Percentiles rank a stretch among this genome's conserved stretches.
Evolutionary conservation across 352 stramenopile species (phyloP).

Genomic region (Globisporangium paroecandrum): DNA sequence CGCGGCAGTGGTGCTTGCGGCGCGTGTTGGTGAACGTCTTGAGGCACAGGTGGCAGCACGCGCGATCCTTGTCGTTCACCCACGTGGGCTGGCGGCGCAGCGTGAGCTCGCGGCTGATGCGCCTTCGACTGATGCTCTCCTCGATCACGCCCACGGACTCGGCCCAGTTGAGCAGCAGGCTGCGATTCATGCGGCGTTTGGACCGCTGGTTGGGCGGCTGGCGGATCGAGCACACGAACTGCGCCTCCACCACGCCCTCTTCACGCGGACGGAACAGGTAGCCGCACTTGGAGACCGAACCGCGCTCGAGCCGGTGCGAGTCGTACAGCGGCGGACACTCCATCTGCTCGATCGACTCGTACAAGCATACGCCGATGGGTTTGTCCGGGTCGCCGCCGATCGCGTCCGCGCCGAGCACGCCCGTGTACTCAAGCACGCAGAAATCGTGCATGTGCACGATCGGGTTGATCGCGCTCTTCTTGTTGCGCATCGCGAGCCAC

Average conservation of each 20-base stretch:
- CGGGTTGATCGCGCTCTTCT: constrained; percentile 52
- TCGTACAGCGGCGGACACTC: constrained; percentile 70
- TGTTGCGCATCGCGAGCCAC: constrained; percentile 66
- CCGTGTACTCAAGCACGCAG: constrained; percentile 76
- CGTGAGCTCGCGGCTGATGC: constrained; percentile 74
- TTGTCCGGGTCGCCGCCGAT: constrained; percentile 43
- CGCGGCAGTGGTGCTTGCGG: constrained; percentile 76
- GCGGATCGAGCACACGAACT: constrained; percentile 78
- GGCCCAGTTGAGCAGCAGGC: constrained; percentile 66
- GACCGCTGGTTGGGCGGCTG: constrained; percentile 60
- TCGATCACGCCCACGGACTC: constrained; percentile 62
- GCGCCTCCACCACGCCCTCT: constrained; percentile 60
- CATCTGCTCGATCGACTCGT: constrained; percentile 76
- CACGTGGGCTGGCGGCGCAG: constrained; percentile 67
- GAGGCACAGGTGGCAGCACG: constrained; percentile 78
- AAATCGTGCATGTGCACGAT: constrained; percentile 56
- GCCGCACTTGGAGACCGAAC: constrained; percentile 75
- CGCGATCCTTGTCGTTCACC: constrained; percentile 79
- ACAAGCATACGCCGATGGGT: constrained; percentile 65
- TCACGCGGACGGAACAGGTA: constrained; percentile 72
- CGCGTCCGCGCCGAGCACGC: constrained; percentile 50
- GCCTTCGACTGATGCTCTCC: constrained; percentile 59
- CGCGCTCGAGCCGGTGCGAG: constrained; percentile 68
- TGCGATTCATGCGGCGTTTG: constrained; percentile 60
- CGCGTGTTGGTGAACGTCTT: constrained; percentile 82